Evolutionary conservation across 441 rosid species (phyloP).

Genomic region (Adansonia gregorii): DNA sequence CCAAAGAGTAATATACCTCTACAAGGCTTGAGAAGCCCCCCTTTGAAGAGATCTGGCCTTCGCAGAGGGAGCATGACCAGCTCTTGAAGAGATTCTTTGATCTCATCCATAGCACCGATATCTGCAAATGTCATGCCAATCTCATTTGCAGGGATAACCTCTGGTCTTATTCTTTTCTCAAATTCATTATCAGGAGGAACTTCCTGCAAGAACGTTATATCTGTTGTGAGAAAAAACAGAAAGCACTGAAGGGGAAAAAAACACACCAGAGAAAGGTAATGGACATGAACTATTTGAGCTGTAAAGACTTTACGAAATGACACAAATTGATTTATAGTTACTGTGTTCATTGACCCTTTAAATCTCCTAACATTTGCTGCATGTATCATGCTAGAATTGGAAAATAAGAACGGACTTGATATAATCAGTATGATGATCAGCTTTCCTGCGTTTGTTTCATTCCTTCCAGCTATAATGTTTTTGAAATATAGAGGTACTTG

Average conservation of each 20-base stretch:
- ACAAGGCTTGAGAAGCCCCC: constrained; percentile 98
- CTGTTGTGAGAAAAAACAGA: constrained; percentile 12
- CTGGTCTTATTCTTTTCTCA: constrained; percentile 95
- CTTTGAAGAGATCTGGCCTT: constrained; percentile 94
- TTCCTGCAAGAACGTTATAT: constrained; percentile 52
- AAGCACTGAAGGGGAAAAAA: neutral
- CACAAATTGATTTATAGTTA: constrained; percentile 1
- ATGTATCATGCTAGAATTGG: neutral
- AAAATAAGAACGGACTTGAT: neutral
- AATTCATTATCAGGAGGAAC: constrained; percentile 88
- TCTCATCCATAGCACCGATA: constrained; percentile 87
- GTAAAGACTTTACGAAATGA: neutral
- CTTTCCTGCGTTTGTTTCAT: neutral
- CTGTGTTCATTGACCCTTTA: neutral
- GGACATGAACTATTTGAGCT: neutral
- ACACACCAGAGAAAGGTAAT: constrained; percentile 1
- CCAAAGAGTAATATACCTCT: constrained; percentile 95
- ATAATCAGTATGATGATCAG: neutral
- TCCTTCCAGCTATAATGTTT: neutral
- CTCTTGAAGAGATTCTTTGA: constrained; percentile 93
- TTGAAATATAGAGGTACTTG: neutral
- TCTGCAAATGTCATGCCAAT: constrained; percentile 95
- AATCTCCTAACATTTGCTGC: neutral
- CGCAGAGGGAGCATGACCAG: constrained; percentile 98
- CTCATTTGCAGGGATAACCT: constrained; percentile 91